phyloP scores from a whole-genome alignment of 768 basidiomycete genomes.

The Kwoniella mangroviensis region DNA sequence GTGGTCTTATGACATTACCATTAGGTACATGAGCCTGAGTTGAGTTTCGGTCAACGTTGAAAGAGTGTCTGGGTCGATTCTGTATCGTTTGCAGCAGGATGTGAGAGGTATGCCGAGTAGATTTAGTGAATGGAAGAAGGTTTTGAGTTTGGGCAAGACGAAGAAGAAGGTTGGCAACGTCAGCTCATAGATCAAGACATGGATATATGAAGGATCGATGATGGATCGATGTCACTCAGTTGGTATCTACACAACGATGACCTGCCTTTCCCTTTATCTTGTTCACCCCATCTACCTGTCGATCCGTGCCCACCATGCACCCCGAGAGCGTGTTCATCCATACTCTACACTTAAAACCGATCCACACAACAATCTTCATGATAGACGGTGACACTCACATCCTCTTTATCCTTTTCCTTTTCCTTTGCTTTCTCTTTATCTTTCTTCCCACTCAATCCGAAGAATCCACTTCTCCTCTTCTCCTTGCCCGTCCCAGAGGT shows the following conservation, averaged over 20 bases:
- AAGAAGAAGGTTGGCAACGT: neutral
- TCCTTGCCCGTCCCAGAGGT: conserved; percentile 27
- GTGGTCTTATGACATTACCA: neutral
- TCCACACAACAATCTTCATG: neutral
- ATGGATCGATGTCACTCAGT: too few species aligned
- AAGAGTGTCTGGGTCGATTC: conserved; percentile 32
- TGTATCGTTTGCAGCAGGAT: neutral
- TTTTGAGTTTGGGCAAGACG: too few species aligned
- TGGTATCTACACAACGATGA: neutral
- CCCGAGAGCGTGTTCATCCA: neutral
- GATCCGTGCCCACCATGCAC: conserved; percentile 8
- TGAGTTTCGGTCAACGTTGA: conserved; percentile 31
- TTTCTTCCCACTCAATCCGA: conserved; percentile 43
- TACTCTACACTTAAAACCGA: neutral
- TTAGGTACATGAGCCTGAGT: neutral
- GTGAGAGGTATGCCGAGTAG: neutral
- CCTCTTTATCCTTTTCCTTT: conserved; percentile 28
- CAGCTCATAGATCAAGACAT: neutral
- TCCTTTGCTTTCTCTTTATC: conserved; percentile 34
- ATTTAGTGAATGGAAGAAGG: conserved; percentile 69
- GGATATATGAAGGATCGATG: too few species aligned
- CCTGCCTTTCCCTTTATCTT: conserved; percentile 6
- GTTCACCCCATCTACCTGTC: neutral
- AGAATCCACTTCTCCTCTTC: conserved; percentile 49
- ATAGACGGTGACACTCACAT: conserved; percentile 13